Evolutionary conservation across 73 alveolate species (phyloP), one percentile per base, ranked within the genome.

Genomic region (Paramecium octaurelia): DNA sequence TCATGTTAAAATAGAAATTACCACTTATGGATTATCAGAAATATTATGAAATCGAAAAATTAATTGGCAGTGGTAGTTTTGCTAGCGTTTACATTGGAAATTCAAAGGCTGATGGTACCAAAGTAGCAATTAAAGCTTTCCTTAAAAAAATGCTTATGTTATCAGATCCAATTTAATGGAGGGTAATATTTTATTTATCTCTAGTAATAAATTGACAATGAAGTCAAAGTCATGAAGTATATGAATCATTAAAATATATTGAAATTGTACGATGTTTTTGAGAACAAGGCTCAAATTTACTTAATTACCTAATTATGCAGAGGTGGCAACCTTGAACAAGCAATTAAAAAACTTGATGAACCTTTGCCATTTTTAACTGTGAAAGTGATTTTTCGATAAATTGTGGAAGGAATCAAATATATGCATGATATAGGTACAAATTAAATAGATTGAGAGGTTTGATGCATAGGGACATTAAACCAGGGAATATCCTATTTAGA

Each of bases 51-150:
- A 80, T 80, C 3, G 91, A 46, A 80, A 80, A 80, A 43, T 24
- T 80, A 21, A 24, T 80, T 11, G 91, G 91, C 0, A 80, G 24
- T 80, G 91, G 91, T 7, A 43, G 91, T 80, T 80, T 80, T 80
- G 91, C 91, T 1, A 38, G 54, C 21, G 77, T 80, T 27, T 44
- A 80, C 24, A 44, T 21, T 42, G 91, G 46, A 20, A 80, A 27
- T n/a, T 24, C 57, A 8, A 80, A 48, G 24, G 43, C 20, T 23
- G 91, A 80, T 80, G 91, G 91, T 24, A 80, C 70, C n/a, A 34
- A 24, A 44, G 70, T 80, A 31, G 91, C 91, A 9, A 35, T 48
- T 20, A 80, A 80, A 16, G 77, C 91, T 2, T 80, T 80, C 54
- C 44, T 43, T 9, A 80, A 80, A 42, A 44, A 46, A 42, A 44